Conservation (phyloP, 2,329 filamentous ascomycete species). For the Aspergillus brunneoviolaceus region DNA sequence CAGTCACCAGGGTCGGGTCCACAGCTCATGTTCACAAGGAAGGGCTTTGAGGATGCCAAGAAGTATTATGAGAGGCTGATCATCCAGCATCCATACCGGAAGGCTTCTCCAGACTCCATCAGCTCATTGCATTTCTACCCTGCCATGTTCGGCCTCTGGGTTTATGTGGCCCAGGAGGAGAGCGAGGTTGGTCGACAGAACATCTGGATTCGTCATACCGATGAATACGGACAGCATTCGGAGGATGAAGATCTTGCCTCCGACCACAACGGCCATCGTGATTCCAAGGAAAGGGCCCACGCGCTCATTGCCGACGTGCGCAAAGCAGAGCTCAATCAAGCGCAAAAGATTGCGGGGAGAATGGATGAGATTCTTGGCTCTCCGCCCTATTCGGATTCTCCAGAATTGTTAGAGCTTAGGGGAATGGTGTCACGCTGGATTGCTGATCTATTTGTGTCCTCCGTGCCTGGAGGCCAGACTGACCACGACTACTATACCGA, state of each 20-base stretch:
- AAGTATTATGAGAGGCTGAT: conserved; percentile 78
- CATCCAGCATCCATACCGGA: conserved; percentile 71
- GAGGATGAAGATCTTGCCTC: conserved; percentile 33
- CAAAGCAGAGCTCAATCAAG: conserved; percentile 55
- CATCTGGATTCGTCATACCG: conserved; percentile 30
- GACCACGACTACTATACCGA: conserved; percentile 3
- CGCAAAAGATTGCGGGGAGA: conserved; percentile 62
- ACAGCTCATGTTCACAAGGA: conserved; percentile 40
- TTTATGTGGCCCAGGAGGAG: conserved; percentile 70
- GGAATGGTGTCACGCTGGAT: conserved; percentile 75
- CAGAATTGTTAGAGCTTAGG: conserved; percentile 66
- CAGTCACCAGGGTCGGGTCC: conserved; percentile 7
- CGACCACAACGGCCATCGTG: conserved; percentile 19
- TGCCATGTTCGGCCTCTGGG: conserved; percentile 75
- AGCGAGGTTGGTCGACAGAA: conserved; percentile 48
- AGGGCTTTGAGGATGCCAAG: conserved; percentile 58
- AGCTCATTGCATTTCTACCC: conserved; percentile 77
- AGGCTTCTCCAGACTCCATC: conserved; percentile 57
- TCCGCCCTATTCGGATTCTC: conserved; percentile 68
- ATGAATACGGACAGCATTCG: conserved; percentile 26
- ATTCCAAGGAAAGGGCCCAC: conserved; percentile 39
- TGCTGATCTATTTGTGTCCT: conserved; percentile 59
- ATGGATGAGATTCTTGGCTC: conserved; percentile 71
- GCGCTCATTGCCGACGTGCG: conserved; percentile 41
- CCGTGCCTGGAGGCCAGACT: conserved; percentile 25